phyloP scores from a whole-genome alignment of 2,329 filamentous ascomycete genomes.

The Fonsecaea multimorphosa region DNA sequence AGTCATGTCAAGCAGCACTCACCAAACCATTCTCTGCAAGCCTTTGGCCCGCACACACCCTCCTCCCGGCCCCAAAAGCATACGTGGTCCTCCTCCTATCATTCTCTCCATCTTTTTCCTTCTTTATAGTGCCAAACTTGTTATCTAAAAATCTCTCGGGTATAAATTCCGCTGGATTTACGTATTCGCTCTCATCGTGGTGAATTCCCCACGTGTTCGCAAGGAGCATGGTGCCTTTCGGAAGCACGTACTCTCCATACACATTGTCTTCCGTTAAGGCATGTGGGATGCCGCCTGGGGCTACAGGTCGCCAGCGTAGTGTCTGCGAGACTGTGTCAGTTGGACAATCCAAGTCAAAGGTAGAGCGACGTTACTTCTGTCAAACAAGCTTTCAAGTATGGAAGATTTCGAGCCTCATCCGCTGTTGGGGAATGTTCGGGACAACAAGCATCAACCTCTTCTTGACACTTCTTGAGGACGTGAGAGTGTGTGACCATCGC shows the following conservation, averaged over 20 bases:
- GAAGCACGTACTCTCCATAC: background rate
- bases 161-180: too few relatives aligned
- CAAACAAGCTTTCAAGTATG: conserved; percentile 44
- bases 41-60: too few relatives aligned
- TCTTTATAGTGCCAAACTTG: too few relatives aligned
- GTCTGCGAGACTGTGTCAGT: background rate
- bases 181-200: background rate
- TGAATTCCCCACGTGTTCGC: background rate
- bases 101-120: too few relatives aligned
- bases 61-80: too few relatives aligned
- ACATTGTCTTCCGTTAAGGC: background rate
- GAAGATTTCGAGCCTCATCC: conserved; percentile 41
- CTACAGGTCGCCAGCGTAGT: background rate
- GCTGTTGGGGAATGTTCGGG: conserved; percentile 40
- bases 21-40: too few relatives aligned
- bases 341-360: too few relatives aligned
- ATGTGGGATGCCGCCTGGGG: background rate
- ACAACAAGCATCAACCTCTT: conserved; percentile 49
- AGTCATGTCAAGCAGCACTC: too few relatives aligned
- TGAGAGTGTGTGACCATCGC: conserved; percentile 56
- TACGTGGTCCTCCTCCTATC: too few relatives aligned
- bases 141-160: too few relatives aligned
- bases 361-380: conserved; percentile 38
- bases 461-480: conserved; percentile 51
- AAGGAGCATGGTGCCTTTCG: background rate